Evolutionary conservation across 192 early-diverging fungal genomes (phyloP).

Genomic region (Coemansia sp.): DNA sequence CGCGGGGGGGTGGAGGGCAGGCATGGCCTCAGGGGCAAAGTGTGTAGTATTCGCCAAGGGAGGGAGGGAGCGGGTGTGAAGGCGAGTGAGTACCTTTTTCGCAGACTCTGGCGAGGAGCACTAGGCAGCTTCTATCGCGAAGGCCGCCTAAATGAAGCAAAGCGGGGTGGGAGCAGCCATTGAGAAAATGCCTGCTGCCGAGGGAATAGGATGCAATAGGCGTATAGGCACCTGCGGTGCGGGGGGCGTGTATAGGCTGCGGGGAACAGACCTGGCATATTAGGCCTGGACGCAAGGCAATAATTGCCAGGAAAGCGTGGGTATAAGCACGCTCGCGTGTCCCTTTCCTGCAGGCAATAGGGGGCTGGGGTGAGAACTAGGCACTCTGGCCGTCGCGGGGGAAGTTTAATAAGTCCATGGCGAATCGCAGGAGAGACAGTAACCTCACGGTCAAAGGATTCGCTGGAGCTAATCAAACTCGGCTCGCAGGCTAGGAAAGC

Average conservation of each 20-base stretch:
- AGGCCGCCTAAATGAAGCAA: slow-evolving; percentile 6
- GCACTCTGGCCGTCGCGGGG: neutral
- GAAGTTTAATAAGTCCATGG: neutral
- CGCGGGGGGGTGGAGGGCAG: neutral
- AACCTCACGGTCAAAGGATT: too few relatives aligned
- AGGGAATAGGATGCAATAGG: slow-evolving; percentile 4
- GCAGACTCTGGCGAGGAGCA: neutral
- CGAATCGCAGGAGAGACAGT: neutral
- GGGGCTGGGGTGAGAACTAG: slow-evolving; percentile 3
- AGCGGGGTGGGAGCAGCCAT: slow-evolving; percentile 21
- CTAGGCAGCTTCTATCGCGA: neutral
- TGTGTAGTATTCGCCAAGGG: neutral
- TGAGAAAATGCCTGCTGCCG: neutral
- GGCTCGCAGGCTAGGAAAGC: neutral
- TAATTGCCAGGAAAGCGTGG: slow-evolving; percentile 7
- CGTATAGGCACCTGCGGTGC: slow-evolving; percentile 1
- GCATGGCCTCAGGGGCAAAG: neutral
- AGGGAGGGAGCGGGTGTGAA: too few relatives aligned
- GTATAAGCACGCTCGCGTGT: slow-evolving; percentile 8
- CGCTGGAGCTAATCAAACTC: neutral
- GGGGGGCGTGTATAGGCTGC: slow-evolving; percentile 13
- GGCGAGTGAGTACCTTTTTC: slow-evolving; percentile 1
- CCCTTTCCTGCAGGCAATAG: neutral
- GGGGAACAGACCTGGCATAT: slow-evolving; percentile 7
- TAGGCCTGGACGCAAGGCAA: slow-evolving; percentile 5